Percentiles rank a stretch among this genome's conserved stretches.
phyloP scores from a whole-genome alignment of 768 basidiomycete species.

The Sarcodon sp. region DNA sequence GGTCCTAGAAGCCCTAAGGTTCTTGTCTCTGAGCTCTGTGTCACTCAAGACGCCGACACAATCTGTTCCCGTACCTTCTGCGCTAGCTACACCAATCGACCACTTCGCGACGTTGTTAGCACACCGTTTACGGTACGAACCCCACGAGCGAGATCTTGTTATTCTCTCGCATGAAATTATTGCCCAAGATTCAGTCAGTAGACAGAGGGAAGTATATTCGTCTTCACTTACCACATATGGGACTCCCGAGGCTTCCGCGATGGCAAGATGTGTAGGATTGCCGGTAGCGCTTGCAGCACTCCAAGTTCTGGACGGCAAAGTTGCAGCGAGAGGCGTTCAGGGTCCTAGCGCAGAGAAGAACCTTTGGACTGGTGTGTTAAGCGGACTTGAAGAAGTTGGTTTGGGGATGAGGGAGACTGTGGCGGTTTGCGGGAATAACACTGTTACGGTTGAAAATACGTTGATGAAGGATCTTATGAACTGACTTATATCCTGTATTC shows the following conservation, averaged over 20 bases:
- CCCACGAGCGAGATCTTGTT: slow-evolving; percentile 75
- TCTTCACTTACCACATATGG: slow-evolving; percentile 60
- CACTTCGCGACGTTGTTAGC: slow-evolving; percentile 63
- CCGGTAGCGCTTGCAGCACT: slow-evolving; percentile 79
- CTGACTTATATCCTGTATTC: no score
- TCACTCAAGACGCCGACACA: slow-evolving; percentile 17
- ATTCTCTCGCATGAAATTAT: slow-evolving; percentile 78
- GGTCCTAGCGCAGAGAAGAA: slow-evolving; percentile 49
- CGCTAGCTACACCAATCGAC: slow-evolving; percentile 46
- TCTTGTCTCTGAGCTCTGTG: slow-evolving; percentile 25
- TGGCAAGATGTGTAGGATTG: slow-evolving; percentile 84
- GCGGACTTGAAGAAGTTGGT: slow-evolving; percentile 38
- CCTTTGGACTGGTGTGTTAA: slow-evolving; percentile 52
- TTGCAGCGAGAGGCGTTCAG: slow-evolving; percentile 42
- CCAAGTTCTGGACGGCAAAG: slow-evolving; percentile 47
- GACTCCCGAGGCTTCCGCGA: slow-evolving; percentile 49
- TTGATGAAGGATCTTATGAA: not conserved
- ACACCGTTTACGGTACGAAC: slow-evolving; percentile 53
- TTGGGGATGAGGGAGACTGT: slow-evolving; percentile 26
- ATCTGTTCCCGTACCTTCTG: slow-evolving; percentile 23
- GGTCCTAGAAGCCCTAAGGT: slow-evolving; percentile 30
- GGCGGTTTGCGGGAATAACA: not conserved
- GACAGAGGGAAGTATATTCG: slow-evolving; percentile 44
- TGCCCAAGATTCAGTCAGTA: slow-evolving; percentile 21
- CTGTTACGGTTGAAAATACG: not conserved